Evolutionary conservation across 2,329 filamentous ascomycete species (phyloP).

Genomic region (Trichoderma cornu-damae): DNA sequence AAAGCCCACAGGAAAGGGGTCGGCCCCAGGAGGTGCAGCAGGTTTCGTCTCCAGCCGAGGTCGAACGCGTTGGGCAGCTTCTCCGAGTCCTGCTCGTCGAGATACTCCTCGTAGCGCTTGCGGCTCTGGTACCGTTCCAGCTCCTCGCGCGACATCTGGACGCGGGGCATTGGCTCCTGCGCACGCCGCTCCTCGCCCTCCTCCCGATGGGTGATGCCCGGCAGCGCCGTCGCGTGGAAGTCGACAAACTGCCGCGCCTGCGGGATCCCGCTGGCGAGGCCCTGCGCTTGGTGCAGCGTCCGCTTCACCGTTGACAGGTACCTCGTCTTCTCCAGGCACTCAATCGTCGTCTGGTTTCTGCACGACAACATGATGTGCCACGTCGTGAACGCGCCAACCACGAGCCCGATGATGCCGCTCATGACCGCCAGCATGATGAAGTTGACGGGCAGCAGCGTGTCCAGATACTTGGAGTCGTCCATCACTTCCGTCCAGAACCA

Average conservation of each 20-base stretch:
- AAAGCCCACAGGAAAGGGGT: constrained; percentile 68
- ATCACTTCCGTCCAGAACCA: constrained; percentile 88
- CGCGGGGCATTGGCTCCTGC: constrained; percentile 24
- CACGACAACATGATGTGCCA: constrained; percentile 86
- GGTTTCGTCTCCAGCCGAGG: constrained; percentile 74
- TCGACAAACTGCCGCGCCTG: constrained; percentile 70
- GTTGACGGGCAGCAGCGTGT: constrained; percentile 80
- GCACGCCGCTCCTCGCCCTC: constrained; percentile 63
- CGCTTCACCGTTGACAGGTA: constrained; percentile 77
- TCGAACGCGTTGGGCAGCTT: constrained; percentile 93
- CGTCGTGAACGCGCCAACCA: constrained; percentile 79
- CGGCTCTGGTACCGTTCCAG: constrained; percentile 51
- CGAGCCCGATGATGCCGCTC: constrained; percentile 84
- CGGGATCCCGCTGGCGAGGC: constrained; percentile 45
- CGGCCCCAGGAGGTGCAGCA: constrained; percentile 75
- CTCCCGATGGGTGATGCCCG: constrained; percentile 73
- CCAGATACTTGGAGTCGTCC: constrained; percentile 63
- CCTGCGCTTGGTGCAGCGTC: constrained; percentile 59
- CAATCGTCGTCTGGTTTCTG: constrained; percentile 85
- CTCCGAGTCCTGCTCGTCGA: constrained; percentile 83
- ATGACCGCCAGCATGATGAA: constrained; percentile 84
- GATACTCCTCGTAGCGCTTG: constrained; percentile 62
- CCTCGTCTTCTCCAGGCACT: constrained; percentile 90
- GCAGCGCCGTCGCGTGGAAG: constrained; percentile 74
- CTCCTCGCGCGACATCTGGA: constrained; percentile 50